These are phyloP conservation scores for Teratosphaeria epicoccoides DNA, from an alignment of 2,329 filamentous ascomycete genomes.

Conservation along the genomic window DNA sequence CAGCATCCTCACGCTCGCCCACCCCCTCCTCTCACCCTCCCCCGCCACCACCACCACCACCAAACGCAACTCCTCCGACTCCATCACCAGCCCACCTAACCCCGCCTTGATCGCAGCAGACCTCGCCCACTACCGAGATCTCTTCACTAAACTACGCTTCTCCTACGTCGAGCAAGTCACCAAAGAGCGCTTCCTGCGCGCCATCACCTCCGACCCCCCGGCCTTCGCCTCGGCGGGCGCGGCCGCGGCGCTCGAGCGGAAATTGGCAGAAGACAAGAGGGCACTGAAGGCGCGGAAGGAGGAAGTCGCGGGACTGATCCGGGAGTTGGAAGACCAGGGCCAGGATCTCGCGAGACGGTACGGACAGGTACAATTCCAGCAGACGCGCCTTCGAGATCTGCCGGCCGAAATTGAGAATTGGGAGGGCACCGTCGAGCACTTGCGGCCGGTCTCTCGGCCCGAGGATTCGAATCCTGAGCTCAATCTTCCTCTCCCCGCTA, in stretches of 20 bases:
- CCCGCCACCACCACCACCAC: background rate
- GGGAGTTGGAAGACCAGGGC: conserved; percentile 57
- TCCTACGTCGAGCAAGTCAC: conserved; percentile 97
- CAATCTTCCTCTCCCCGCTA: conserved; percentile 35
- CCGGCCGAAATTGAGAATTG: conserved; percentile 44
- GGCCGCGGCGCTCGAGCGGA: conserved; percentile 65
- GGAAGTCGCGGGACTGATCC: conserved; percentile 63
- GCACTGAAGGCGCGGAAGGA: conserved; percentile 69
- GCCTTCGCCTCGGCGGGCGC: conserved; percentile 73
- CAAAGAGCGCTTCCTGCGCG: conserved; percentile 92
- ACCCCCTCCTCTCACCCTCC: conserved; percentile 6
- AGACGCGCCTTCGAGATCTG: conserved; percentile 39
- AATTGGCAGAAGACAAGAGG: conserved; percentile 59
- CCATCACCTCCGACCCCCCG: conserved; percentile 83
- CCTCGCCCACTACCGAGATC: conserved; percentile 80
- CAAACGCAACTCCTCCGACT: conserved; percentile 6
- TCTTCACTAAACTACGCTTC: conserved; percentile 93
- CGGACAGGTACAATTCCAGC: conserved; percentile 44
- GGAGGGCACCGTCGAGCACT: conserved; percentile 37
- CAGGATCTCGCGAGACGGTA: conserved; percentile 47
- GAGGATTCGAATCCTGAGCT: conserved; percentile 29
- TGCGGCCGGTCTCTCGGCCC: conserved; percentile 29
- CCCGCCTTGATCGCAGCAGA: conserved; percentile 74
- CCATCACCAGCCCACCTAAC: conserved; percentile 28
- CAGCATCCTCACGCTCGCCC: conserved; percentile 6